Evolutionary conservation across 1,284 basidiomycete species (phyloP), one percentile per base, ranked within the genome.

Genomic region (Schizopora paradoxa): DNA sequence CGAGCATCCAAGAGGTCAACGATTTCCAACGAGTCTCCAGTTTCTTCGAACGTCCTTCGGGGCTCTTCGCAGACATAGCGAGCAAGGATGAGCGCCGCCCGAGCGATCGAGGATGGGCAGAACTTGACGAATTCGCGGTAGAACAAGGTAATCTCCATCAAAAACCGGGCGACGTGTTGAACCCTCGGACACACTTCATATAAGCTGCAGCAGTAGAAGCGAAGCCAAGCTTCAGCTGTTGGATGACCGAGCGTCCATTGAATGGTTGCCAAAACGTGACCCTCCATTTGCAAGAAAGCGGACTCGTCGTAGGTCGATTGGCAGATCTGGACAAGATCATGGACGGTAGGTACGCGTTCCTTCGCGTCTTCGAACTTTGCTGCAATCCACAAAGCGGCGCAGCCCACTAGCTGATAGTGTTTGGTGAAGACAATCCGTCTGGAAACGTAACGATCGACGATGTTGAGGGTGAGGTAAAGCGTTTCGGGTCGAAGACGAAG

Each of bases 281-380:
- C 88, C 66, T 99, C 91, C 93, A 97, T 92, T 64, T 95, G 91
- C 52, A 93, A 84, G 65, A 98, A 99, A 0, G 93, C 92, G 3
- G 89, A 87, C 65, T 94, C 91, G 64, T 97, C 93, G 64, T 98
- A 97, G 1, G 91, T 90, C 57, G 91, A 86, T 58, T 86, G 90
- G 68, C 94, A 99, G 67, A 97, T 93, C 60, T 92, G 86, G 45
- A 84, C 85, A 47, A 99, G 82, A 57, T 99, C 95, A 59, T 88
- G 81, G 6, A 98, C 89, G 1, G 91, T 89, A 7, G 96, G 96
- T 2, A 99, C 93, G 51, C 92, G 90, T 63, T 99, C 95, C 69
- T 99, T 99, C 33, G 94, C 87, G 62, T 99, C 96, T 68, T 99
- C 96, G 59, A 96, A 99, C 69, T 99, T 99, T 58, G 96, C 90